These are phyloP conservation scores for Calonectria crousiana DNA, from an alignment of 2,329 filamentous ascomycete genomes.

Conservation along the genomic window DNA sequence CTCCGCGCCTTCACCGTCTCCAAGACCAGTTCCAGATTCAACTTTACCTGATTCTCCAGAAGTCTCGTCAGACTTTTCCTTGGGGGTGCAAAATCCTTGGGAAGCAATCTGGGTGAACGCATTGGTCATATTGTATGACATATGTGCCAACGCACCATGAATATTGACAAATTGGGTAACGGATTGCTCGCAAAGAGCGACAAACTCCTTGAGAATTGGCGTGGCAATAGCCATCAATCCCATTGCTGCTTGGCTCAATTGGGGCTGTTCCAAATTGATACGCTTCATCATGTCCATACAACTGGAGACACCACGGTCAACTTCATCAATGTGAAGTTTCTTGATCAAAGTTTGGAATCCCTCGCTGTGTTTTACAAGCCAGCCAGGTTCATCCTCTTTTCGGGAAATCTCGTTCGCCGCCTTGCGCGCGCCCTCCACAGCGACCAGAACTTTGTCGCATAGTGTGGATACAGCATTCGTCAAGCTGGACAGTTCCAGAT, in stretches of 20 bases:
- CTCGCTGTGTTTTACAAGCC: slow-evolving; percentile 59
- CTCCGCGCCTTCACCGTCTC: slow-evolving; percentile 93
- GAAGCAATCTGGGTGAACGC: slow-evolving; percentile 83
- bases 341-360: slow-evolving; percentile 65
- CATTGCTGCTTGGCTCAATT: slow-evolving; percentile 46
- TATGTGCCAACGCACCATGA: slow-evolving; percentile 78
- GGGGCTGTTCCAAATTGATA: slow-evolving; percentile 45
- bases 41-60: slow-evolving; percentile 81
- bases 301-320: slow-evolving; percentile 58
- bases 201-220: slow-evolving; percentile 83
- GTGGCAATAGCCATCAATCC: slow-evolving; percentile 52
- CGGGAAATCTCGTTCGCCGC: slow-evolving; percentile 56
- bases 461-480: slow-evolving; percentile 71
- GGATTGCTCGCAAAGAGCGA: slow-evolving; percentile 68
- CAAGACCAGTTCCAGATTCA: slow-evolving; percentile 92
- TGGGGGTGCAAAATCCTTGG: slow-evolving; percentile 91
- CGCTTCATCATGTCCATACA: slow-evolving; percentile 53
- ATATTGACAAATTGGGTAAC: slow-evolving; percentile 71
- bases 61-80: slow-evolving; percentile 81
- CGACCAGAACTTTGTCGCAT: slow-evolving; percentile 83
- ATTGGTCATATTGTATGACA: slow-evolving; percentile 81
- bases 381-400: slow-evolving; percentile 52
- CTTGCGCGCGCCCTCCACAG: slow-evolving; percentile 78
- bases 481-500: slow-evolving; percentile 57
- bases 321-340: slow-evolving; percentile 69